phyloP scores from a whole-genome alignment of 2,329 filamentous ascomycete genomes.

The Drechslera avenae region DNA sequence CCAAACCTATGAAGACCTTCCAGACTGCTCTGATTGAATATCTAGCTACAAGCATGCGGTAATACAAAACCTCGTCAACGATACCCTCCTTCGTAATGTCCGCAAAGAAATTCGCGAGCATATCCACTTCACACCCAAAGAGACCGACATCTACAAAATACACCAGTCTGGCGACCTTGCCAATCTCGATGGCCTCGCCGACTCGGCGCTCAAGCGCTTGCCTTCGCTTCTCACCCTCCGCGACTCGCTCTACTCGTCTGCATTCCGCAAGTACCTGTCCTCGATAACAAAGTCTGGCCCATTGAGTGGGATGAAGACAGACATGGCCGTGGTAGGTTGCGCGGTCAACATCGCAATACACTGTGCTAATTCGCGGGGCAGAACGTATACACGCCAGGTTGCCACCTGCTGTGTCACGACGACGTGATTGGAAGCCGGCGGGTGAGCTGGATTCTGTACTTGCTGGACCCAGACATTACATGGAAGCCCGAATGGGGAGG shows the following conservation, averaged over 20 bases:
- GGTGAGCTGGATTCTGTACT: constrained; percentile 95
- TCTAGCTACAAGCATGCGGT: constrained; percentile 86
- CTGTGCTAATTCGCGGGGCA: constrained; percentile 22
- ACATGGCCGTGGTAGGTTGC: constrained; percentile 81
- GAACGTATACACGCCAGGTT: constrained; percentile 96
- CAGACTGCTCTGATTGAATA: constrained; percentile 6
- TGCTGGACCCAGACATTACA: constrained; percentile 86
- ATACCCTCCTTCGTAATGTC: constrained; percentile 80
- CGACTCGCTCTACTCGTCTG: constrained; percentile 88
- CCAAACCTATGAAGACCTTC: neutral
- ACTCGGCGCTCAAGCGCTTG: constrained; percentile 80
- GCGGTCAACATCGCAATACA: neutral
- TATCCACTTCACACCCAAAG: constrained; percentile 95
- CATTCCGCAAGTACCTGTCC: constrained; percentile 88
- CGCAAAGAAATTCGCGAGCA: constrained; percentile 87
- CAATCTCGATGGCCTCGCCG: constrained; percentile 91
- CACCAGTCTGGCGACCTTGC: constrained; percentile 97
- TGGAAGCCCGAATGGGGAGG: constrained; percentile 95
- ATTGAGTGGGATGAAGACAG: constrained; percentile 90
- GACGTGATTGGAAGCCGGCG: constrained; percentile 97
- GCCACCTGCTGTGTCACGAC: constrained; percentile 94
- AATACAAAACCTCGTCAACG: constrained; percentile 79
- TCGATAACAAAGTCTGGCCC: constrained; percentile 84
- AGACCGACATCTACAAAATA: constrained; percentile 99
- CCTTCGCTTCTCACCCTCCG: constrained; percentile 90